Percentiles rank a stretch among this genome's conserved stretches.
Evolutionary conservation across 352 stramenopile genomes (phyloP).

Genomic region (Elongisporangium senticosum): DNA sequence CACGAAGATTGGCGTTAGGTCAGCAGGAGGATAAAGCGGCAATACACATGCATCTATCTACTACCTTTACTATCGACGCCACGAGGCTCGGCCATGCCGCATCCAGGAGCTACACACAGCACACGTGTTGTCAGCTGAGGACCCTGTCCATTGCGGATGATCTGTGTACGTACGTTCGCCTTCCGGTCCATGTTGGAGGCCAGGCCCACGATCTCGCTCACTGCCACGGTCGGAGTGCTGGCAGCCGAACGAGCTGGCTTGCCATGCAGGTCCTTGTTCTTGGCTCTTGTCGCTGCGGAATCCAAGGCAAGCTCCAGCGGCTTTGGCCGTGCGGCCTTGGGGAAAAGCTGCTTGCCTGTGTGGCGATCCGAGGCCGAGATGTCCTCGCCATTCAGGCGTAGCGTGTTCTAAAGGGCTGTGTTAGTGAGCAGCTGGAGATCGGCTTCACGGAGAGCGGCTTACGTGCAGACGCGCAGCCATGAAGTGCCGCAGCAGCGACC

Average conservation of each 20-base stretch:
- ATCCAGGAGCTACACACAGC: conserved; percentile 34
- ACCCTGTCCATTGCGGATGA: no score
- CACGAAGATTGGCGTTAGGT: background rate
- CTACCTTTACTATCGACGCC: conserved; percentile 44
- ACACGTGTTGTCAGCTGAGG: conserved; percentile 2
- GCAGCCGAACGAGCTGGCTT: conserved; percentile 12
- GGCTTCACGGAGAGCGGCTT: conserved; percentile 5
- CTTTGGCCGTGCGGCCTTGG: conserved; percentile 16
- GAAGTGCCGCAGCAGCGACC: conserved; percentile 48
- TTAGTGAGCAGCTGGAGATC: background rate
- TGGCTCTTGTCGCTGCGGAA: conserved; percentile 1
- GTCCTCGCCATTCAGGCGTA: conserved; percentile 56
- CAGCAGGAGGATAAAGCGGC: background rate
- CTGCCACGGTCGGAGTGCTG: conserved; percentile 4
- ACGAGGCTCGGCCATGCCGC: conserved; percentile 51
- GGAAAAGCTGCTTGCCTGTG: conserved; percentile 52
- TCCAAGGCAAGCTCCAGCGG: conserved; percentile 4
- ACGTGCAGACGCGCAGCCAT: conserved; percentile 45
- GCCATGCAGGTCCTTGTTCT: conserved; percentile 16
- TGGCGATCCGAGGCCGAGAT: conserved; percentile 41
- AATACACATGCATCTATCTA: background rate
- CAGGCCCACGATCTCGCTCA: conserved; percentile 37
- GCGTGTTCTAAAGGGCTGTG: conserved; percentile 30
- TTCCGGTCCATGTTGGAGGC: conserved; percentile 57
- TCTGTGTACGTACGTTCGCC: conserved; percentile 20